These are phyloP conservation scores for Silene conica DNA, from an alignment of 148 eudicot genomes.

Conservation along the genomic window DNA sequence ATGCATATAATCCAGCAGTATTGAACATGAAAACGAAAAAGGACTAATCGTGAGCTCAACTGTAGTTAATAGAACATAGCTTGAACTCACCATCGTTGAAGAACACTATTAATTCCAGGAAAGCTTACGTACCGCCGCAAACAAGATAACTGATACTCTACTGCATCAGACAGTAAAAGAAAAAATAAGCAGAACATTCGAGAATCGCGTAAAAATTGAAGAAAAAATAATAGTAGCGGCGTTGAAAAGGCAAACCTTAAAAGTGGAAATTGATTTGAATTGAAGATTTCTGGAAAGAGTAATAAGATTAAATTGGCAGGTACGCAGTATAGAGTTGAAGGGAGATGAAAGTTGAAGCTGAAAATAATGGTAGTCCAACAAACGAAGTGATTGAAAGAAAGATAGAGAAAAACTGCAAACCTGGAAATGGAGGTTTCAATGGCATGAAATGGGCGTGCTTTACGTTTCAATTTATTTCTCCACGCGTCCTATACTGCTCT, in stretches of 20 bases:
- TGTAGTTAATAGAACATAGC: not conserved
- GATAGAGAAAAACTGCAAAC: not conserved
- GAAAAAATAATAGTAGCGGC: not conserved
- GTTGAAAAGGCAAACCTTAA: not conserved
- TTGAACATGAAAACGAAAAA: not conserved
- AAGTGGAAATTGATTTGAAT: not conserved
- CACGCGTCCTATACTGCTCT: not conserved
- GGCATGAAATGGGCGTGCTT: not conserved
- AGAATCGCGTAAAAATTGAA: not conserved
- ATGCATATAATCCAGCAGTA: not conserved
- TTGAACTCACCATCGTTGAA: slow-evolving; percentile 7
- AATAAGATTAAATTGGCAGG: too few species aligned
- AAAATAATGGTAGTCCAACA: not conserved
- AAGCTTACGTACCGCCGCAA: not conserved
- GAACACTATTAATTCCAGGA: not conserved
- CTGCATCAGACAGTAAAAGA: not conserved
- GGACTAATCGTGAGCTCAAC: not conserved
- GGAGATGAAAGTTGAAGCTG: not conserved
- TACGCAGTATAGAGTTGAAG: not conserved
- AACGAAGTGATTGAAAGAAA: not conserved
- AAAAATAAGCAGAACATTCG: not conserved
- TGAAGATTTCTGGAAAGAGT: not conserved
- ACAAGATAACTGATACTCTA: not conserved
- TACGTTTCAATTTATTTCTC: not conserved
- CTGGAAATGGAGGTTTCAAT: not conserved